Evolutionary conservation across 257 asterid species (phyloP).

Genomic region (Solanum chilense): DNA sequence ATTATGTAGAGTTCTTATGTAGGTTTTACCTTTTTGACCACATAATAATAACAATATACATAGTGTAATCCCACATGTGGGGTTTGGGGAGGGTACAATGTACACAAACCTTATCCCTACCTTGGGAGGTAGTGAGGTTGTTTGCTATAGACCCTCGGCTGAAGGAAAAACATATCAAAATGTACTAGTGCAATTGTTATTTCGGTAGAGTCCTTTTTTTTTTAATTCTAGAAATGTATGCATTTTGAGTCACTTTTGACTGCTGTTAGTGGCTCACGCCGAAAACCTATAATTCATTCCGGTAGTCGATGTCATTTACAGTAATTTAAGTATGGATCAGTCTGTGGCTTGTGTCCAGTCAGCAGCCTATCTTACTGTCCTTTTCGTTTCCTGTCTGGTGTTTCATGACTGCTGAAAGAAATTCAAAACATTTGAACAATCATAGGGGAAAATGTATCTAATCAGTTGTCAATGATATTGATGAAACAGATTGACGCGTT

Average conservation of each 20-base stretch:
- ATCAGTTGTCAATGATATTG: neutral
- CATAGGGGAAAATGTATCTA: neutral
- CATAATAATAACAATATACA: neutral
- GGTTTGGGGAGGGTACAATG: neutral
- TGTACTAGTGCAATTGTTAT: neutral
- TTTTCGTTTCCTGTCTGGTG: neutral
- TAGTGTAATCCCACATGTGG: neutral
- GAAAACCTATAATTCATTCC: neutral
- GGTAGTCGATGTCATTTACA: neutral
- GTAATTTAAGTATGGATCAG: neutral
- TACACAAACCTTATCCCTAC: neutral
- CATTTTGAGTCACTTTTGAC: neutral
- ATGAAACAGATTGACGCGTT: constrained; percentile 46
- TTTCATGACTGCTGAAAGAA: neutral
- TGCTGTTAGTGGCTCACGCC: neutral
- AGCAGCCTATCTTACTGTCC: neutral
- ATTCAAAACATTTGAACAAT: neutral
- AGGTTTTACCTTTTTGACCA: neutral
- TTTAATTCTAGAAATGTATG: neutral
- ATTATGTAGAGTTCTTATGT: neutral
- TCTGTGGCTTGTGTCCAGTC: neutral
- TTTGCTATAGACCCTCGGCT: neutral
- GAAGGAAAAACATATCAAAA: neutral
- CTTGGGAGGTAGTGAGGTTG: neutral
- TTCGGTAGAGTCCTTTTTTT: neutral